phyloP scores from a whole-genome alignment of 2,329 filamentous ascomycete species.

The Coniochaeta hoffmannii region DNA sequence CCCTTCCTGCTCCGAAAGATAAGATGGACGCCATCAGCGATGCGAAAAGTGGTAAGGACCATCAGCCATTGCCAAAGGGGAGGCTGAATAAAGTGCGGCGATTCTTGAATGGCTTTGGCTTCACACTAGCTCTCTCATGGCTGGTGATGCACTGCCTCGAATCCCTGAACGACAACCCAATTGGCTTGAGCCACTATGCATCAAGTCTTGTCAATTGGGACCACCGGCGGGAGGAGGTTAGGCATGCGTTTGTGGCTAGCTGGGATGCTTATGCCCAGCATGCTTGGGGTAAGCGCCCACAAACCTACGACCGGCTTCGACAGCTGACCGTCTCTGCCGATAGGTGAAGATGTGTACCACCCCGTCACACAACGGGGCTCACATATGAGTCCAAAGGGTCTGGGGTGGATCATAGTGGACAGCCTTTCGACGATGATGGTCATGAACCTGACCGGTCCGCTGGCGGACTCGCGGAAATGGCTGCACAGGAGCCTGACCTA shows the following conservation, averaged over 20 bases:
- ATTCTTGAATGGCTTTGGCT: not conserved
- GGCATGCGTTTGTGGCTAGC: constrained; percentile 58
- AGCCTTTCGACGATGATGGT: constrained; percentile 70
- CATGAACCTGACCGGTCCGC: constrained; percentile 66
- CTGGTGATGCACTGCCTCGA: not conserved
- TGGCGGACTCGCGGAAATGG: constrained; percentile 63
- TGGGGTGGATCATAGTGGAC: constrained; percentile 76
- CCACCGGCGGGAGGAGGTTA: constrained; percentile 2
- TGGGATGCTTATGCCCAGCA: constrained; percentile 66
- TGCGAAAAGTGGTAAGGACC: not conserved
- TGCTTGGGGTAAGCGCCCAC: constrained; percentile 59
- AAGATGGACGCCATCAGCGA: not conserved
- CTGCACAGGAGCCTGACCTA: constrained; percentile 59
- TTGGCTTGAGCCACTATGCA: not conserved
- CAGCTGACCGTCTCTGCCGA: not conserved
- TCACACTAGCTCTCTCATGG: not conserved
- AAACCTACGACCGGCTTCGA: not conserved
- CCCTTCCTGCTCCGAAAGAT: not conserved
- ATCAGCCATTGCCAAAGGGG: not conserved
- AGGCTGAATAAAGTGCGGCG: not conserved
- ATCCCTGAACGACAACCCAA: not conserved
- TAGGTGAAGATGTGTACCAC: constrained; percentile 58
- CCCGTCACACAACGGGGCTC: constrained; percentile 55
- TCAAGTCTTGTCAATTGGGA: not conserved
- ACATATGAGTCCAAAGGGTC: constrained; percentile 61